Evolutionary conservation across 177 flowering plant genomes (phyloP), one percentile per base, ranked within the genome.

Genomic region (Tripterygium wilfordii): DNA sequence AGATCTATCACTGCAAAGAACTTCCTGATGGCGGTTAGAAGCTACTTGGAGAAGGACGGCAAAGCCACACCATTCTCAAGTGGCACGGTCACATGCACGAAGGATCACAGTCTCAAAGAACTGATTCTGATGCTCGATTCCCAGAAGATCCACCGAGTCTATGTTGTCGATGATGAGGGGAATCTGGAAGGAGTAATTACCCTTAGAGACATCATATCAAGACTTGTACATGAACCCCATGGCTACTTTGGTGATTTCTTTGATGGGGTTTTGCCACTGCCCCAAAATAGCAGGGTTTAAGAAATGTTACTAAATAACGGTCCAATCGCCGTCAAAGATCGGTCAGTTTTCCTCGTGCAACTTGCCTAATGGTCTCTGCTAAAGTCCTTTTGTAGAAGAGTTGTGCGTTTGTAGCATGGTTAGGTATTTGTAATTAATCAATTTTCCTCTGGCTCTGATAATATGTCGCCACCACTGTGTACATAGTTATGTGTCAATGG

Each of bases 201-300:
- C 0, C 89, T 92, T 1, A 67, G 99, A 50, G 99, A 92, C 71
- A 89, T 92, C 48, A 92, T 92, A 59, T 89, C 99, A 28, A 92
- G 72, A 82, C 75, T 89, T 15, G 99, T 92, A 2, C 89, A 89
- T 37, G 97, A 92, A 60, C 99, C 99, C 13, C 85, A 55, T 10
- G 84, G 82, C 40, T 89, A 89, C 65, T 92, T 92, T 36, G 99
- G 99, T 7, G 91, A 92, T 60, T 92, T 92, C 81, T 89, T 92
- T 32, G 96, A 92, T 41, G 99, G 99, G 1, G 89, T 82, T 40
- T 57, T 82, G 26, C 95, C 89, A 0, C 54, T 82, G 25, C 95
- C 95, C 1, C 45, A 15, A 8, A 81, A 70, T 66, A 65, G 88
- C 72, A 71, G 82, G 36, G 90, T 83, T 39, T 85, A 59, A 71